Evolutionary conservation across 2,329 filamentous ascomycete species (phyloP).

Genomic region (Fusarium nisikadoi): DNA sequence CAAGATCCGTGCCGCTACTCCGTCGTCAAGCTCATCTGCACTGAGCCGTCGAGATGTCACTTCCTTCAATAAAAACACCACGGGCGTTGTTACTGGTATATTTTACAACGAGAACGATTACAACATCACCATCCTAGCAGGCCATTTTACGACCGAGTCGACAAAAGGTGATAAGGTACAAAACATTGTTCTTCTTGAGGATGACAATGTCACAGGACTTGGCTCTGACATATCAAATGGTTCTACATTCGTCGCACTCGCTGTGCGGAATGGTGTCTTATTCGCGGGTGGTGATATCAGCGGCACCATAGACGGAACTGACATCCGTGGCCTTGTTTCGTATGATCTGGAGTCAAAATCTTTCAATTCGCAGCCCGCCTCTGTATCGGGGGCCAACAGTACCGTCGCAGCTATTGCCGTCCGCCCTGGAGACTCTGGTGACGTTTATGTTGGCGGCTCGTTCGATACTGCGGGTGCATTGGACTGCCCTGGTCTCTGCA

Average conservation of each 20-base stretch:
- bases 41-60: conserved; percentile 60
- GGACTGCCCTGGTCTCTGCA: conserved; percentile 83
- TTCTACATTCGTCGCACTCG: conserved; percentile 80
- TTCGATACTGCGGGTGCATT: conserved; percentile 87
- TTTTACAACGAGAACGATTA: conserved; percentile 77
- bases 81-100: conserved; percentile 79
- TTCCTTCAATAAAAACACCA: conserved; percentile 55
- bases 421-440: conserved; percentile 70
- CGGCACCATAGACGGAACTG: conserved; percentile 71
- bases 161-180: conserved; percentile 76
- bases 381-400: conserved; percentile 74
- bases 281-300: conserved; percentile 86
- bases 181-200: conserved; percentile 86
- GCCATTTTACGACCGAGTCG: conserved; percentile 80
- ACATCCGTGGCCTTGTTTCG: conserved; percentile 78
- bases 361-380: conserved; percentile 78
- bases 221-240: conserved; percentile 71
- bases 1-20: conserved; percentile 56
- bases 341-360: conserved; percentile 77
- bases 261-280: conserved; percentile 72
- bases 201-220: conserved; percentile 78
- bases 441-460: conserved; percentile 87
- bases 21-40: conserved; percentile 49
- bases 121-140: conserved; percentile 89
- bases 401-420: conserved; percentile 81